phyloP scores from a whole-genome alignment of 305 asterid genomes.

The Ilex paraguariensis region DNA sequence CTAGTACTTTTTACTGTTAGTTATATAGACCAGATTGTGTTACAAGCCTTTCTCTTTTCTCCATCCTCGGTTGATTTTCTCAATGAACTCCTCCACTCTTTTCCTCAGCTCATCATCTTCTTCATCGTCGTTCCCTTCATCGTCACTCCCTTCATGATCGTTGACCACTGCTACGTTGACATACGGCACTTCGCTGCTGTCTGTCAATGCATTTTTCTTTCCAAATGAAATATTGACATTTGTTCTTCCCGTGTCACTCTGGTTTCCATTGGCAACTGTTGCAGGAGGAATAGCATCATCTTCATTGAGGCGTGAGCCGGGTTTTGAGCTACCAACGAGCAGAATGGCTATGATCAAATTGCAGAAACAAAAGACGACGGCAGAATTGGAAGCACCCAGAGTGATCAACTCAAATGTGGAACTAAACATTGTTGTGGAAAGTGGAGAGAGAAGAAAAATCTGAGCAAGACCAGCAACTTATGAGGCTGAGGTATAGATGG shows the following conservation, averaged over 20 bases:
- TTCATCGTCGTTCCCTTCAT: neutral
- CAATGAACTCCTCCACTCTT: conserved; percentile 70
- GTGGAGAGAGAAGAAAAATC: neutral
- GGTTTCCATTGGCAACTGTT: neutral
- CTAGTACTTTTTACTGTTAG: too few species aligned
- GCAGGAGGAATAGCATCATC: conserved; percentile 5
- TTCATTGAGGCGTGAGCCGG: conserved; percentile 14
- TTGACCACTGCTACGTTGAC: conserved; percentile 15
- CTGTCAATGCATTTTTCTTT: neutral
- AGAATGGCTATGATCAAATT: conserved; percentile 58
- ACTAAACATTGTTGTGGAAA: conserved; percentile 27
- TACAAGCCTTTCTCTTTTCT: conserved; percentile 37
- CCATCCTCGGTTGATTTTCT: conserved; percentile 57
- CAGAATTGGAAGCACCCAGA: conserved; percentile 47
- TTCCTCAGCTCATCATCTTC: conserved; percentile 61
- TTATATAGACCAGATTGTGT: too few species aligned
- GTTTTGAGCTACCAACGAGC: conserved; percentile 35
- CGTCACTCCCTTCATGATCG: conserved; percentile 23
- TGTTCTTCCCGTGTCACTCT: conserved; percentile 1
- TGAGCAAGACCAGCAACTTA: too few species aligned
- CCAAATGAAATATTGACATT: neutral
- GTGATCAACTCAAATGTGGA: conserved; percentile 41
- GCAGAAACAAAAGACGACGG: conserved; percentile 57
- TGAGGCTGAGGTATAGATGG: neutral
- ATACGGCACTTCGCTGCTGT: conserved; percentile 7